A percentile compares a stretch with the other conserved stretches of the same genome.
phyloP scores from a whole-genome alignment of 2,329 filamentous ascomycete species.

The Xylaria sp. region DNA sequence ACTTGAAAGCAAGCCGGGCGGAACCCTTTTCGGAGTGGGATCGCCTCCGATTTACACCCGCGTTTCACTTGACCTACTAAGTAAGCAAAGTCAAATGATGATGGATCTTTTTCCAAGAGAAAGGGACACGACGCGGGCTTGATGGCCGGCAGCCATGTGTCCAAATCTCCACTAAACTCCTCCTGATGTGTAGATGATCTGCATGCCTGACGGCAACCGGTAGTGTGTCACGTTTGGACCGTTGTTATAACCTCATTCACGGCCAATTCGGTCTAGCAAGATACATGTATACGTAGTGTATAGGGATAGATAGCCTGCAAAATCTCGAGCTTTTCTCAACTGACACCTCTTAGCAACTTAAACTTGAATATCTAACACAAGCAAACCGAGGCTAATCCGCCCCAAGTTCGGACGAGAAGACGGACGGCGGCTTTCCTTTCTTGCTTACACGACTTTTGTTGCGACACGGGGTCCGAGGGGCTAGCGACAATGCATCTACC shows the following conservation, averaged over 20 bases:
- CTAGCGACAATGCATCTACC: conserved; percentile 16
- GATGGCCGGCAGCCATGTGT: conserved; percentile 36
- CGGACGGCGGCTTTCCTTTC: not conserved
- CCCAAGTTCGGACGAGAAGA: not conserved
- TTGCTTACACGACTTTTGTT: not conserved
- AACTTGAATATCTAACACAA: no score
- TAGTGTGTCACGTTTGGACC: conserved; percentile 31
- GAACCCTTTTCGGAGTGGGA: not conserved
- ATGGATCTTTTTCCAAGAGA: not conserved
- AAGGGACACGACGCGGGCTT: conserved; percentile 13
- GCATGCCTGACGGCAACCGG: conserved; percentile 33
- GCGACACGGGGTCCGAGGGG: conserved; percentile 18
- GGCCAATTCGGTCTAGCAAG: conserved; percentile 5
- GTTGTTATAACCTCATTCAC: conserved; percentile 28
- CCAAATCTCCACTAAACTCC: conserved; percentile 23
- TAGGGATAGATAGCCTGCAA: not conserved
- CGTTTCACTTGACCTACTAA: conserved; percentile 1
- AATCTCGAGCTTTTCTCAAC: not conserved
- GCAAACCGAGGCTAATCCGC: not conserved
- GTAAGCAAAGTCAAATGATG: conserved; percentile 11
- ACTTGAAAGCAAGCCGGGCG: not conserved
- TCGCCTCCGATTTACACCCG: not conserved
- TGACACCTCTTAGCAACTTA: not conserved
- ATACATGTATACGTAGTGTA: no score
- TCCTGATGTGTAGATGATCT: conserved; percentile 33